Evolutionary conservation across 441 rosid genomes (phyloP).

Genomic region (Corymbia calophylla): DNA sequence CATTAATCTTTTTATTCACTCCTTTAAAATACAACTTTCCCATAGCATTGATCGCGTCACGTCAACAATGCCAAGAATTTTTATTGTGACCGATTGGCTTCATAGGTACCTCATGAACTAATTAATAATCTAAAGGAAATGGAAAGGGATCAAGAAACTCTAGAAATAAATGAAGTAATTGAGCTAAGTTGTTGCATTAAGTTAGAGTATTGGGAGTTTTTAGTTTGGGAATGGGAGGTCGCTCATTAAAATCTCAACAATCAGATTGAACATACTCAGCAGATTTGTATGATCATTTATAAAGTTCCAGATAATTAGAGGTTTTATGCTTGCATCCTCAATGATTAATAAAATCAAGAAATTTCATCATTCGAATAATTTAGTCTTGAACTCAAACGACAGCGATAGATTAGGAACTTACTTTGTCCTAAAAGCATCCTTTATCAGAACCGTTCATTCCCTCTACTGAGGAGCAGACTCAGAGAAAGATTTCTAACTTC

Average conservation of each 20-base stretch:
- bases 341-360: neutral
- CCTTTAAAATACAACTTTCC: neutral
- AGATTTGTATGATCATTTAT: neutral
- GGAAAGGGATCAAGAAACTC: neutral
- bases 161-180: neutral
- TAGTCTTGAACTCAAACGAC: neutral
- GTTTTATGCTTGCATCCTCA: neutral
- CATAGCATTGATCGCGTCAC: neutral
- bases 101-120: neutral
- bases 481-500: no score
- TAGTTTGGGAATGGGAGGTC: neutral
- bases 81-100: neutral
- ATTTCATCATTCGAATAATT: neutral
- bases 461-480: no score
- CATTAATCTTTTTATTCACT: neutral
- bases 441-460: no score
- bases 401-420: fast-evolving
- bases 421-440: neutral
- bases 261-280: fast-evolving
- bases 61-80: neutral
- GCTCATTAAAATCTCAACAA: neutral
- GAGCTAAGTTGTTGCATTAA: neutral
- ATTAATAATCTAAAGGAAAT: neutral
- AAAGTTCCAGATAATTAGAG: fast-evolving
- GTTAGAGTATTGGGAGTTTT: neutral